A percentile compares a stretch with the other conserved stretches of the same genome.
These are phyloP conservation scores for Oryza brachyantha DNA, from an alignment of 176 grass and related monocot genomes.

Conservation along the genomic window DNA sequence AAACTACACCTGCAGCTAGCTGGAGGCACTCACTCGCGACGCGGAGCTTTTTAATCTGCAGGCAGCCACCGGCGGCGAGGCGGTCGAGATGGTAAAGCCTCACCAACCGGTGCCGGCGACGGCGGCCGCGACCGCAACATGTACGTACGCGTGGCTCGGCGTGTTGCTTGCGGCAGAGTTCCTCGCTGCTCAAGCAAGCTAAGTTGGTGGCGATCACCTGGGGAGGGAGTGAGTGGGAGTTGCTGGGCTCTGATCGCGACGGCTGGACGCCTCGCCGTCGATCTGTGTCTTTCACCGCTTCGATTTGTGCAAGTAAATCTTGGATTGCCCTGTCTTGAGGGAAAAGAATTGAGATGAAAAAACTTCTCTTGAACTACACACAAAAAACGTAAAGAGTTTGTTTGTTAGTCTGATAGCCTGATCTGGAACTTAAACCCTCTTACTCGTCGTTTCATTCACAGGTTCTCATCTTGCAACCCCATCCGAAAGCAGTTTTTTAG, in stretches of 20 bases:
- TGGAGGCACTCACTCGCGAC: neutral
- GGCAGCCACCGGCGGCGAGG: constrained; percentile 25
- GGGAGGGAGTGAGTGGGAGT: constrained; percentile 32
- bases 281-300: too few relatives aligned
- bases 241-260: constrained; percentile 28
- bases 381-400: too few relatives aligned
- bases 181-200: constrained; percentile 65
- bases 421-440: too few relatives aligned
- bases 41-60: constrained; percentile 30
- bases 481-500: too few relatives aligned
- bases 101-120: constrained; percentile 31
- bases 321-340: too few relatives aligned
- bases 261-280: constrained; percentile 11
- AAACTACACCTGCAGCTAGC: neutral
- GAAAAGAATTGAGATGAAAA: too few relatives aligned
- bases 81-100: constrained; percentile 34
- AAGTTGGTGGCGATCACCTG: constrained; percentile 62
- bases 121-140: too few relatives aligned
- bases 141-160: neutral
- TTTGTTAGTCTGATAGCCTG: too few relatives aligned
- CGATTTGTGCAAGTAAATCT: neutral
- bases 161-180: constrained; percentile 48
- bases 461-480: neutral
- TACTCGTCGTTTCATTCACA: neutral
- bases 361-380: too few relatives aligned